A percentile compares a stretch with the other conserved stretches of the same genome.
Conservation (phyloP, 1,139 yeast genomes). For the Yamadazyma buinensis region DNA sequence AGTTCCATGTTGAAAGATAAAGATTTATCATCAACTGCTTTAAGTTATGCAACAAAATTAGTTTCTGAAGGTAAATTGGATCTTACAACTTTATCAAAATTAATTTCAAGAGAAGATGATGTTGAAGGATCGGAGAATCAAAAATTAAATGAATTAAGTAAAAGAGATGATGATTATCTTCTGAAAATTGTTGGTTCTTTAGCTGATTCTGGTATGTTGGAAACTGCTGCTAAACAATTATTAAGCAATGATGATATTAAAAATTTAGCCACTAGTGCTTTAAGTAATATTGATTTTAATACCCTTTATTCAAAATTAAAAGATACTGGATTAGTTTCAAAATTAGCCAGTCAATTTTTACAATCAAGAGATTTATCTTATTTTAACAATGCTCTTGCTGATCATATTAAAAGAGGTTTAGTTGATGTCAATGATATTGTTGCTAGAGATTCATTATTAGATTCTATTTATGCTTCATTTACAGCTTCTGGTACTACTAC, state of each 20-base stretch:
- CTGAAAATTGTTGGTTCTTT: conserved; percentile 20
- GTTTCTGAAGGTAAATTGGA: conserved; percentile 13
- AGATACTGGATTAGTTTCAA: conserved; percentile 21
- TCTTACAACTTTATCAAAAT: conserved; percentile 1
- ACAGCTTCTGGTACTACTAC: conserved; percentile 7
- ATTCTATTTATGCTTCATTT: conserved; percentile 3
- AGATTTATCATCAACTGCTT: conserved; percentile 18
- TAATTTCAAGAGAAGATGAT: not conserved
- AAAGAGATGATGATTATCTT: conserved; percentile 19
- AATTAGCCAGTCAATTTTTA: conserved; percentile 16
- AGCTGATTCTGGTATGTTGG: conserved; percentile 21
- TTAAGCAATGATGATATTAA: conserved; percentile 18
- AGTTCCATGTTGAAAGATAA: conserved; percentile 20
- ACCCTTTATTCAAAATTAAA: conserved; percentile 21
- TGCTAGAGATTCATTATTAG: conserved; percentile 5
- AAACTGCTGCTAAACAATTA: conserved; percentile 19
- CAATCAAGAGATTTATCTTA: conserved; percentile 15
- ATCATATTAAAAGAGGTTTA: conserved; percentile 15
- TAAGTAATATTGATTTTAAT: conserved; percentile 21
- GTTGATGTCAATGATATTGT: conserved; percentile 10
- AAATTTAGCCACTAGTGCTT: conserved; percentile 19
- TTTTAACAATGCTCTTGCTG: conserved; percentile 14
- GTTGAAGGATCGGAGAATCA: not conserved
- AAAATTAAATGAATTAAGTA: conserved; percentile 5
- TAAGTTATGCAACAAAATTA: conserved; percentile 18